Conservation (phyloP, 108 stramenopile genomes). For the Phaeodactylum tricornutum region DNA sequence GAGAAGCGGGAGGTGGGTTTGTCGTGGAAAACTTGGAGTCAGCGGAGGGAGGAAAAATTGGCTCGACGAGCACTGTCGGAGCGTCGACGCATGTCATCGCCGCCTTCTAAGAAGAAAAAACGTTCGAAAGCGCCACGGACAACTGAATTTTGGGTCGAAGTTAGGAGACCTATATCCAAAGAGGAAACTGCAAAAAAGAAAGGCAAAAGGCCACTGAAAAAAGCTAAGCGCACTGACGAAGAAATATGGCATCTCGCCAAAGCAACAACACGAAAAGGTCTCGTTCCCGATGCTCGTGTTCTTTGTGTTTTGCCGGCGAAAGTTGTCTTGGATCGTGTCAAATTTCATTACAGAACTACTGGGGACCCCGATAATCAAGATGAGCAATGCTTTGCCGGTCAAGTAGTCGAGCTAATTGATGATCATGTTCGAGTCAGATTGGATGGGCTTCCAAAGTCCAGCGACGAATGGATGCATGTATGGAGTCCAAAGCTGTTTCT, state of each 20-base stretch:
- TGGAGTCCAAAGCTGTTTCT: conserved; percentile 49
- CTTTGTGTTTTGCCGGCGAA: conserved; percentile 27
- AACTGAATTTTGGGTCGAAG: conserved; percentile 39
- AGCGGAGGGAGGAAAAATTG: conserved; percentile 18
- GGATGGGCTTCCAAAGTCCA: conserved; percentile 43
- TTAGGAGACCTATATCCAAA: conserved; percentile 12
- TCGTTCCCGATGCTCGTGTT: conserved; percentile 12
- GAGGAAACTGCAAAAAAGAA: conserved; percentile 5
- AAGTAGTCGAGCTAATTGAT: conserved; percentile 40
- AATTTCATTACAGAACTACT: too few species aligned
- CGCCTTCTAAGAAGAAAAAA: conserved; percentile 5
- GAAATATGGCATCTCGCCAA: conserved; percentile 42
- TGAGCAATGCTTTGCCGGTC: conserved; percentile 62
- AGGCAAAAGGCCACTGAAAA: conserved; percentile 4
- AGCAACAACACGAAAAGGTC: conserved; percentile 14
- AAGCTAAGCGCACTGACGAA: not conserved
- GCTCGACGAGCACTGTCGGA: too few species aligned
- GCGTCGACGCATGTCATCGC: not conserved
- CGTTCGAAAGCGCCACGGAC: conserved; percentile 3
- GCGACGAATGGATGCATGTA: conserved; percentile 66
- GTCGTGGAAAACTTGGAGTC: conserved; percentile 24
- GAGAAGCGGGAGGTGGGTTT: conserved; percentile 22
- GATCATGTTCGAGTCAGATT: conserved; percentile 66
- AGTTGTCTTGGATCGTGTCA: too few species aligned
- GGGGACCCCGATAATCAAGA: conserved; percentile 19